These are phyloP conservation scores for Juglanconis oblonga DNA, from an alignment of 2,329 filamentous ascomycete species.

Conservation along the genomic window DNA sequence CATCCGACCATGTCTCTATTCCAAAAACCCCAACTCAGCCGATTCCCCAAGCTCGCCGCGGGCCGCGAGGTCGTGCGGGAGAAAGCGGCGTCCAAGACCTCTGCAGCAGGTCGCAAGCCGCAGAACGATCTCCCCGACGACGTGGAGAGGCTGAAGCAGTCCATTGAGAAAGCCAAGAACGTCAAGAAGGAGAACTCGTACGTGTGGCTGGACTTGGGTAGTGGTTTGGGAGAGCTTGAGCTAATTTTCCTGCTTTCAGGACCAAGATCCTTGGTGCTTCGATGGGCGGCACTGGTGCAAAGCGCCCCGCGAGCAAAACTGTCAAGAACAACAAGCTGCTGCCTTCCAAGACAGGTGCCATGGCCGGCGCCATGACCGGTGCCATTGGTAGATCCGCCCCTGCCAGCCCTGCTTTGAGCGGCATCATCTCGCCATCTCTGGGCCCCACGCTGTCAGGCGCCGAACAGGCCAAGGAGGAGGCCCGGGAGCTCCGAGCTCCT, in stretches of 20 bases:
- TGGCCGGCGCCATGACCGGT: constrained; percentile 38
- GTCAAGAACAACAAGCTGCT: constrained; percentile 27
- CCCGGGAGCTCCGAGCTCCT: constrained; percentile 38
- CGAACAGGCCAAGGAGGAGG: constrained; percentile 51
- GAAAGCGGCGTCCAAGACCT: constrained; percentile 20
- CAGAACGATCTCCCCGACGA: constrained; percentile 38
- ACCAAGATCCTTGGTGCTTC: constrained; percentile 34
- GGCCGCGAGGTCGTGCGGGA: constrained; percentile 20
- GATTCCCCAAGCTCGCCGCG: constrained; percentile 17
- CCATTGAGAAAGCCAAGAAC: constrained; percentile 39
- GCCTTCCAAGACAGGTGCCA: constrained; percentile 20
- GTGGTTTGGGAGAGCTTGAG: constrained; percentile 16
- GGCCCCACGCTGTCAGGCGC: constrained; percentile 48
- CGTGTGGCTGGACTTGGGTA: constrained; percentile 14
- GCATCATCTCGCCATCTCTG: constrained; percentile 51
- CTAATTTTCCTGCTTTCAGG: constrained; percentile 32
- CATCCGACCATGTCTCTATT: constrained; percentile 50
- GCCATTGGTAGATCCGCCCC: constrained; percentile 44
- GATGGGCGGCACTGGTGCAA: constrained; percentile 20
- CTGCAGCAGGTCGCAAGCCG: constrained; percentile 25
- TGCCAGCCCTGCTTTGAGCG: constrained; percentile 54
- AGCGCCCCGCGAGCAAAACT: constrained; percentile 22
- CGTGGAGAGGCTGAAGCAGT: constrained; percentile 47
- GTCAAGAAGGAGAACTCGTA: constrained; percentile 46
- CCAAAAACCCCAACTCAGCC: constrained; percentile 33